Evolutionary conservation across 2,329 filamentous ascomycete genomes (phyloP).

Genomic region (Diplodia intermedia): DNA sequence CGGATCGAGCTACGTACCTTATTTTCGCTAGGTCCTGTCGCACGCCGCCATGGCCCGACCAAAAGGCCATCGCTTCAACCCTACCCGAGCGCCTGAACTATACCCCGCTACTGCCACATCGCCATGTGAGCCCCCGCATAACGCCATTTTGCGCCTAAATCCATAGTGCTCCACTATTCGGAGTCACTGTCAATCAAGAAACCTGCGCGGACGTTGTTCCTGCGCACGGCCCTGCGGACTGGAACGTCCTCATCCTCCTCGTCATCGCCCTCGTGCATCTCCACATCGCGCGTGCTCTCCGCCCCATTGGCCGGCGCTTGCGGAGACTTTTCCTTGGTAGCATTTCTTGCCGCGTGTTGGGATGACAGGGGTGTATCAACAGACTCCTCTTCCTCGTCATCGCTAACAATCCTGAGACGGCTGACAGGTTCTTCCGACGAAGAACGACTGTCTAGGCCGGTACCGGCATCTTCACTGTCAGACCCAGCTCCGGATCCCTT

Average conservation of each 20-base stretch:
- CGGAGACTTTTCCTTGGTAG: slow-evolving; percentile 29
- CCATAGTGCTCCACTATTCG: slow-evolving; percentile 38
- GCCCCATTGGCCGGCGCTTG: not conserved
- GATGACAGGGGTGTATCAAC: slow-evolving; percentile 52
- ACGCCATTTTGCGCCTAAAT: slow-evolving; percentile 10
- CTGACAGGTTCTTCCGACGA: slow-evolving; percentile 38
- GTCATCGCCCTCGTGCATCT: slow-evolving; percentile 44
- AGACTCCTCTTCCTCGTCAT: slow-evolving; percentile 41
- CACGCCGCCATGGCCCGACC: slow-evolving; percentile 3
- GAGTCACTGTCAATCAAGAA: slow-evolving; percentile 56
- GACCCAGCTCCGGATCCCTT: slow-evolving; percentile 42
- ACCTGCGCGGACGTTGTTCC: slow-evolving; percentile 48
- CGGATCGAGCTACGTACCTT: slow-evolving; percentile 16
- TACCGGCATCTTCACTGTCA: slow-evolving; percentile 39
- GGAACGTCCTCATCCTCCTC: slow-evolving; percentile 51
- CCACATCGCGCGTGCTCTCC: slow-evolving; percentile 35
- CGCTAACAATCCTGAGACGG: slow-evolving; percentile 37
- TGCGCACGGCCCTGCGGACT: slow-evolving; percentile 45
- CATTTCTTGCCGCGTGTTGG: slow-evolving; percentile 41
- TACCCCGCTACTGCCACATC: slow-evolving; percentile 2
- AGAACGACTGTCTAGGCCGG: slow-evolving; percentile 41
- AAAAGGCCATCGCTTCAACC: not conserved
- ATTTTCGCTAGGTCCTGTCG: not conserved
- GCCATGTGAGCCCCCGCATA: slow-evolving; percentile 24
- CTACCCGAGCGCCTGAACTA: slow-evolving; percentile 11